Evolutionary conservation across 495 filamentous ascomycete genomes (phyloP), one percentile per base, ranked within the genome.

Genomic region (Trichoderma parareesei): DNA sequence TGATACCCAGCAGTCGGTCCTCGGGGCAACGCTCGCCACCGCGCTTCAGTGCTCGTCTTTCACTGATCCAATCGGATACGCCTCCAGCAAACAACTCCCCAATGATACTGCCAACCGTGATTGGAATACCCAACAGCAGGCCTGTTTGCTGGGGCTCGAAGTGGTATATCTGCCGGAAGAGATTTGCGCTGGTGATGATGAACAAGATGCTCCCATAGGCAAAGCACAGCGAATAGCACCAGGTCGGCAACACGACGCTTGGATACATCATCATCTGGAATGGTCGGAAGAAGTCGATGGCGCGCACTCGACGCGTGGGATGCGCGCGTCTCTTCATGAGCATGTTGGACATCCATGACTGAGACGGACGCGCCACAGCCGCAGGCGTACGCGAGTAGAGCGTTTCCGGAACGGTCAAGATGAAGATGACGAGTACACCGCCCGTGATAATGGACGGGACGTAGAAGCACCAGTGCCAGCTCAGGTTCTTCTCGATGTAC

Each of bases 401-500:
- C 14, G 73, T 76, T 64, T 76, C 72, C 13, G 73, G 72, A 3
- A 76, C 68, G 33, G 67, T 69, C 18, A 88, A 85, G 73, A 87
- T 86, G 0, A 87, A 76, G 67, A 88, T 85, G 8, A 84, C 70
- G 57, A 83, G 80, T 1, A 75, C 79, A 27, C 78, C 75, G 1
- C 70, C 87, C 60, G 77, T 74, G 67, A 88, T 86, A 42, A 88
- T 86, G 14, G 84, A 84, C 33, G 82, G 82, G 80, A 84, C 85
- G 71, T 86, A 88, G 64, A 87, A 81, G 2, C 87, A 84, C 85
- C 85, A 88, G 69, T 75, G 64, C 78, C 84, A 87, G 41, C 85
- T 84, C 63, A 85, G 78, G 11, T 85, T 83, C 66, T 87, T 79
- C 18, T 83, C 81, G 68, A 90, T 88, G 72, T 89, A 90, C 1